These are phyloP conservation scores for Penicillium sp. DNA, from an alignment of 2,329 filamentous ascomycete species.

Conservation along the genomic window DNA sequence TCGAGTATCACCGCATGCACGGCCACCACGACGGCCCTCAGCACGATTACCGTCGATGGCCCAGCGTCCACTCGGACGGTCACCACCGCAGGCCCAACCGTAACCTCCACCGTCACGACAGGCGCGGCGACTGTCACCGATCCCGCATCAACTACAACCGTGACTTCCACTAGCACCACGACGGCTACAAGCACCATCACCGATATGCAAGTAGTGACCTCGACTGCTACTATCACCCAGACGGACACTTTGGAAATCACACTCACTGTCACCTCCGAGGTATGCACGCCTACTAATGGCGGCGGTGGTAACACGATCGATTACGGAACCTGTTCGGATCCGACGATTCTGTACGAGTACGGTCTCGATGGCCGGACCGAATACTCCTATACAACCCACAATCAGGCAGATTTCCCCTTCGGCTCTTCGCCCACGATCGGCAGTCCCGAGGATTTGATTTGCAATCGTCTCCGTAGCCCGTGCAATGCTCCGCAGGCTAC, in stretches of 20 bases:
- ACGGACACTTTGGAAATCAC: neutral
- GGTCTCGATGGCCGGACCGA: conserved; percentile 7
- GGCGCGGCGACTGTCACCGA: neutral
- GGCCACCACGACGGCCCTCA: conserved; percentile 2
- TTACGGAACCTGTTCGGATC: conserved; percentile 2
- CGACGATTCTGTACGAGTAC: conserved; percentile 11
- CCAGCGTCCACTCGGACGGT: neutral
- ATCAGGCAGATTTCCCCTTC: conserved; percentile 12
- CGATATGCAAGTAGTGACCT: neutral
- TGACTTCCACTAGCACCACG: too few relatives aligned
- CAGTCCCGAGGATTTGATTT: conserved; percentile 9
- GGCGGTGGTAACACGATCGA: neutral
- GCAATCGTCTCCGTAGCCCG: conserved; percentile 14
- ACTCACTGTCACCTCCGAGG: neutral
- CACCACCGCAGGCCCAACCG: conserved; percentile 1
- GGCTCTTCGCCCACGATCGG: conserved; percentile 8
- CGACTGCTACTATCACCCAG: neutral
- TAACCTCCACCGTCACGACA: neutral
- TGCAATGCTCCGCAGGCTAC: conserved; percentile 15
- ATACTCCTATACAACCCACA: conserved; percentile 9
- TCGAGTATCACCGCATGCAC: conserved; percentile 1
- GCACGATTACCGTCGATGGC: conserved; percentile 1
- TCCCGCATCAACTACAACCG: too few relatives aligned
- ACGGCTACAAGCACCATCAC: neutral
- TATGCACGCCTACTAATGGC: neutral